Conservation (phyloP, 305 asterid species). For the Withania somnifera region DNA sequence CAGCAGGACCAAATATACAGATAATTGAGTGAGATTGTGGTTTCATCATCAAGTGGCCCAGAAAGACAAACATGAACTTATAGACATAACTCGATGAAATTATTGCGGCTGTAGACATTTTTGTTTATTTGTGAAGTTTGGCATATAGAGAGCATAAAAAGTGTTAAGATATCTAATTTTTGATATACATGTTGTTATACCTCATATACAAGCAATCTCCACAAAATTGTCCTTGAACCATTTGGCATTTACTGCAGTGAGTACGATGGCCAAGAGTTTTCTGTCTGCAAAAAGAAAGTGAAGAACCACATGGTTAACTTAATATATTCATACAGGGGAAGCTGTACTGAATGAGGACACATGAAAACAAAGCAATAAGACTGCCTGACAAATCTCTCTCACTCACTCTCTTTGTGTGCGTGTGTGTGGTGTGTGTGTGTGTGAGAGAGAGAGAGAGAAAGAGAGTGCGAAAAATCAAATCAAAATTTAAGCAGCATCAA, state of each 20-base stretch:
- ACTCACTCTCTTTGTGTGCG: not conserved
- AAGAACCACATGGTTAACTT: not conserved
- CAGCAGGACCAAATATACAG: not conserved
- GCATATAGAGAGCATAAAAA: not conserved
- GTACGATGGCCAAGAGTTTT: constrained; percentile 90
- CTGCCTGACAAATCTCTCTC: not conserved
- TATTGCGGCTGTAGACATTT: not conserved
- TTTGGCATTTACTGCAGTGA: constrained; percentile 55
- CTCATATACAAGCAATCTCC: constrained; percentile 97
- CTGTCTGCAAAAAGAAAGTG: constrained; percentile 47
- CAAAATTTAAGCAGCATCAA: not conserved
- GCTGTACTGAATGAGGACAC: not conserved
- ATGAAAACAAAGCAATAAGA: not conserved
- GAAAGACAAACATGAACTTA: not conserved
- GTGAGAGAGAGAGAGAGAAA: not conserved
- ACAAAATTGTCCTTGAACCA: constrained; percentile 95
- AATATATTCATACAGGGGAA: not conserved
- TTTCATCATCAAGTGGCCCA: not conserved
- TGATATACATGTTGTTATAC: constrained; percentile 23
- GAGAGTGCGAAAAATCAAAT: not conserved
- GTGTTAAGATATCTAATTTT: not conserved
- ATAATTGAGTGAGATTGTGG: not conserved
- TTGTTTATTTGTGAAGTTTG: not conserved
- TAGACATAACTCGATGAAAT: not conserved
- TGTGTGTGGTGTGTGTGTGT: not conserved